Base-by-base conservation (phyloP, 2,329 filamentous ascomycete genomes). In the Beauveria varroae region DNA sequence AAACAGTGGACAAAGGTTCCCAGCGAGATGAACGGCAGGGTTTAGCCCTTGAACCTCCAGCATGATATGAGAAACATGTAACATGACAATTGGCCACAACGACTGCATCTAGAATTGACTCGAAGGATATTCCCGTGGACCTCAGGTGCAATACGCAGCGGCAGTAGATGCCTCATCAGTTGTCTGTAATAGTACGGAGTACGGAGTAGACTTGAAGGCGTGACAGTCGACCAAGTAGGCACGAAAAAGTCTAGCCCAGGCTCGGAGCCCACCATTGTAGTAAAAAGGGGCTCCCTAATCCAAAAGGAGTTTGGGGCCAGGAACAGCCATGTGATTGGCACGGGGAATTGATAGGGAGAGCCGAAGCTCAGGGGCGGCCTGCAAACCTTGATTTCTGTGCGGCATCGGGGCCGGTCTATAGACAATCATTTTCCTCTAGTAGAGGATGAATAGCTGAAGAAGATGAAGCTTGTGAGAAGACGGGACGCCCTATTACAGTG, bases 291-390 rank as follows among this genome's bases (percentile, higher is more conserved):
- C 59, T 52, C 5, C 24, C 46, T 56, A 61, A 16, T 20, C 51
- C 59, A 5, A 44, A 57, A 40, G 18, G 10, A 50, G 60, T n/a
- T 40, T 60, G 63, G 64, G 46, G 57, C 44, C 64, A 65, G 64
- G 64, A 62, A 65, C 64, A 63, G 49, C 28, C 22, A 9, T 59
- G 7, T 60, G 56, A 64, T 65, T 65, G 63, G 64, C 44, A 58
- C 64, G 64, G 63, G 64, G 63, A 57, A 50, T 14, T 26, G n/a
- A 12, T 30, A 28, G 50, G 54, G 40, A 54, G 30, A 60, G 49
- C 56, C 55, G 61, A 60, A 50, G 44, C 43, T 49, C 59, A 61
- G 59, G 58, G 58, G 59, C 44, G 40, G 7, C 34, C 24, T 34
- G 20, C 20, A 40, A 60, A 53, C 57, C 26, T 44, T 24, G 16